Evolutionary conservation across 169 alveolate genomes (phyloP).

Genomic region (Amoebophrya sp.): DNA sequence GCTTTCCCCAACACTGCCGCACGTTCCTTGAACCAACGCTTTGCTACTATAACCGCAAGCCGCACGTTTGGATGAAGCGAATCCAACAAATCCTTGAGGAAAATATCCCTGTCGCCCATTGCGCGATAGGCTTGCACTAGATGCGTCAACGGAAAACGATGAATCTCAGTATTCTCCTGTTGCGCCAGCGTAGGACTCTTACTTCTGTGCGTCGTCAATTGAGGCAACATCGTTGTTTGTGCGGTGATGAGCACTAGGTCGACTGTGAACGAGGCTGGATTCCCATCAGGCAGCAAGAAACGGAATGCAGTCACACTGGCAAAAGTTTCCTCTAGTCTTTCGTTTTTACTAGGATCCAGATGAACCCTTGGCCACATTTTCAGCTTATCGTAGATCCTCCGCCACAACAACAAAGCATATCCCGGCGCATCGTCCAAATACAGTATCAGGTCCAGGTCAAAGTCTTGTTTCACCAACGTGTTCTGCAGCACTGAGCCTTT

Average conservation of each 20-base stretch:
- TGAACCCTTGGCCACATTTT: not conserved
- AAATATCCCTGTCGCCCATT: not conserved
- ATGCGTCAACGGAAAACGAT: not conserved
- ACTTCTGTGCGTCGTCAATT: no score
- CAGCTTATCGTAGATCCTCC: not conserved
- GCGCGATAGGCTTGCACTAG: not conserved
- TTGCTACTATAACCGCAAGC: not conserved
- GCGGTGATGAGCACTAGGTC: not conserved
- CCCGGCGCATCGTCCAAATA: not conserved
- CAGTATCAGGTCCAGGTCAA: not conserved
- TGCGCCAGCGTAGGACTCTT: no score
- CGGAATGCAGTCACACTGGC: not conserved
- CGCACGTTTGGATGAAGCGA: not conserved
- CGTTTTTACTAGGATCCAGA: not conserved
- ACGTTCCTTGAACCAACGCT: not conserved
- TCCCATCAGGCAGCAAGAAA: not conserved
- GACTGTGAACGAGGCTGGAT: not conserved
- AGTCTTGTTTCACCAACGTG: not conserved
- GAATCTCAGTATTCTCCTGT: not conserved
- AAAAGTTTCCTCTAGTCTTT: not conserved
- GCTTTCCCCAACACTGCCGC: not conserved
- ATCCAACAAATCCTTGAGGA: not conserved
- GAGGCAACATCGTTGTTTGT: not conserved
- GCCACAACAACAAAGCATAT: not conserved
- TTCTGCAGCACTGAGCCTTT: not conserved